Percentiles rank a stretch among this genome's conserved stretches.
These are phyloP conservation scores for Pinus albicaulis DNA, from an alignment of 75 land plant genomes.

Conservation along the genomic window DNA sequence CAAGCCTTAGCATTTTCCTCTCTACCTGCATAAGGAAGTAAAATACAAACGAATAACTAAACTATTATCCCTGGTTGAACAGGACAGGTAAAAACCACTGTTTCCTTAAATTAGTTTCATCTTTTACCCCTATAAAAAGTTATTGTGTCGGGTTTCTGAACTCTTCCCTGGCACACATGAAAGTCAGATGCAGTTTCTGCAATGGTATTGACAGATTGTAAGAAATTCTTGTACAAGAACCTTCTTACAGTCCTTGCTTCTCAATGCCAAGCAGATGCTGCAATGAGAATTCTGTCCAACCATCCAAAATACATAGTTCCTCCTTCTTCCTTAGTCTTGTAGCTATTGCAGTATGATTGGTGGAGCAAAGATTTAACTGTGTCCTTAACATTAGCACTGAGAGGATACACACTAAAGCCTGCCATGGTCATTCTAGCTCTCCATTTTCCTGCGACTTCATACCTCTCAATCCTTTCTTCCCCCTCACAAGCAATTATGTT, in stretches of 20 bases:
- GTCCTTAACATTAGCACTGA: slow-evolving; percentile 53
- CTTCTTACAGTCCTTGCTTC: neutral
- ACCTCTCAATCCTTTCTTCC: slow-evolving; percentile 83
- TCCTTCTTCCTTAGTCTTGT: slow-evolving; percentile 70
- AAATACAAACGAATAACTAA: no score
- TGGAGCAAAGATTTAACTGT: slow-evolving; percentile 42
- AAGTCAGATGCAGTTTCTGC: no score
- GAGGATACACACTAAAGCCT: slow-evolving; percentile 65
- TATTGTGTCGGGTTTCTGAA: no score
- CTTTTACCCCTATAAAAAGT: no score
- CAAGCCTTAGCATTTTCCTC: no score
- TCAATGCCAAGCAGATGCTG: slow-evolving; percentile 89
- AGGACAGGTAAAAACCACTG: no score
- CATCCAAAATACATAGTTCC: slow-evolving; percentile 86
- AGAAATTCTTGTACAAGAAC: no score
- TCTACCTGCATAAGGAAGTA: no score
- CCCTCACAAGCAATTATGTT: slow-evolving; percentile 97
- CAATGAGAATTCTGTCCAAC: slow-evolving; percentile 74
- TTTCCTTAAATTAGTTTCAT: no score
- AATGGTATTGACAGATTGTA: no score
- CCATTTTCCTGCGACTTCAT: slow-evolving; percentile 94
- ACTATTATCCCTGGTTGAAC: no score
- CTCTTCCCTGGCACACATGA: no score
- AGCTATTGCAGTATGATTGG: slow-evolving; percentile 64
- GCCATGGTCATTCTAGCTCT: slow-evolving; percentile 96